Evolutionary conservation across 1,284 basidiomycete genomes (phyloP), one percentile per base, ranked within the genome.

Genomic region (Quambalaria eucalypti): DNA sequence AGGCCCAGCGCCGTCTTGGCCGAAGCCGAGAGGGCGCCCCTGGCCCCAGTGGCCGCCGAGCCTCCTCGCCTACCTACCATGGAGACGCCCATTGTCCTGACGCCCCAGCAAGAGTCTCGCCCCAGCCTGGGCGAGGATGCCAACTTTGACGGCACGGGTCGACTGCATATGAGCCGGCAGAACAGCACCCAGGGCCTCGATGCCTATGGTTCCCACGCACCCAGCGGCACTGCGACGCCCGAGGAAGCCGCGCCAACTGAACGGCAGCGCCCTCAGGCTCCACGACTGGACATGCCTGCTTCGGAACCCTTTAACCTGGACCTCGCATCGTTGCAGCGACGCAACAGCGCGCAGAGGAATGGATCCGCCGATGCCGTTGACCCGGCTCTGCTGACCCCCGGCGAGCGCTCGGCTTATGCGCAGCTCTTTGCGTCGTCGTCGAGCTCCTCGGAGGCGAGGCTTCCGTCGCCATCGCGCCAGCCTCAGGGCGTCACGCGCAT

Each of bases 81-180:
- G n/a, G n/a, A n/a, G n/a, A n/a, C n/a, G n/a, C n/a, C n/a, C n/a
- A n/a, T n/a, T n/a, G n/a, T n/a, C n/a, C n/a, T n/a, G 10, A 12
- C 10, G 36, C 36, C 36, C 16, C 16, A 5, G 36, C 4, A 23
- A 46, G 4, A 23, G 5, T 2, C 2, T 21, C 42, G 14, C 21
- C 42, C 42, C 19, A 71, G 66, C 55, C 62, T 73, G 19, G 60
- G 57, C 25, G 52, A 69, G 36, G 67, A 72, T 57, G 59, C 61
- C 38, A 58, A 49, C 40, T 65, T 74, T 26, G 71, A 74, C 44
- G 71, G 71, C 29, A 70, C 65, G 4, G 71, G 71, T 6, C 61
- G 62, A 44, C 58, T 73, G 14, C 67, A 67, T 39, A 25, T 69
- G 0, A 46, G 28, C 29, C 10, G 42, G 42, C n/a, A 26, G n/a